These are phyloP conservation scores for Yamadazyma buinensis DNA, from an alignment of 1,139 yeast species.

Conservation along the genomic window DNA sequence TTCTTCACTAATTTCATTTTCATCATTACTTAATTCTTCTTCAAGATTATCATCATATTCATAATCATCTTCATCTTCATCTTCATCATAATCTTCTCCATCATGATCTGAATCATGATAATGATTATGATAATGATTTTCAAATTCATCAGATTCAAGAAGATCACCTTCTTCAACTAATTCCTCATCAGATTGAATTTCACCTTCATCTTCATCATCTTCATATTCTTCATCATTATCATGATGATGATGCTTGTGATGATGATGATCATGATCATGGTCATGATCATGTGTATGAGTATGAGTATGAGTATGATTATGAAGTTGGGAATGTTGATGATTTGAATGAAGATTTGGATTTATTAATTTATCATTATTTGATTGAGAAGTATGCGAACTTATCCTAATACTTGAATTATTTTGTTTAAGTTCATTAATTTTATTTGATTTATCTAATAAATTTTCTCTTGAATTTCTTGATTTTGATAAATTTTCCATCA, in stretches of 20 bases:
- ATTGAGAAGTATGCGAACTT: no score
- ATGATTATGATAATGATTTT: slow-evolving; percentile 2
- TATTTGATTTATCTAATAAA: background rate
- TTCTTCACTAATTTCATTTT: slow-evolving; percentile 52
- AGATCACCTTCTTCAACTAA: background rate
- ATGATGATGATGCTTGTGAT: background rate
- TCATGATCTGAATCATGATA: slow-evolving; percentile 5
- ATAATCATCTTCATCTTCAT: slow-evolving; percentile 30
- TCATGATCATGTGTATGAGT: background rate
- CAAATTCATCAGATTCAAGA: slow-evolving; percentile 1
- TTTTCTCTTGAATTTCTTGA: slow-evolving; percentile 51
- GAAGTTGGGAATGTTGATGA: no score
- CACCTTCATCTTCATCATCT: slow-evolving; percentile 22
- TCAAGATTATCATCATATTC: slow-evolving; percentile 29
- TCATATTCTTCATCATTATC: background rate
- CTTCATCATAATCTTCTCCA: slow-evolving; percentile 24
- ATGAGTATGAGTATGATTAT: background rate
- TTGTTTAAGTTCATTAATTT: no score
- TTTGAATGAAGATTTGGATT: no score
- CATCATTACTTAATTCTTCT: slow-evolving; percentile 33
- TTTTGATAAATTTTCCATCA: slow-evolving; percentile 72
- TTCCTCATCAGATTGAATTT: slow-evolving; percentile 10
- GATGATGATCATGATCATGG: background rate
- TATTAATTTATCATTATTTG: no score
- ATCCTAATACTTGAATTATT: no score